Evolutionary conservation across 139 green algal species (phyloP).

Genomic region (Chlorokybus atmophyticus): DNA sequence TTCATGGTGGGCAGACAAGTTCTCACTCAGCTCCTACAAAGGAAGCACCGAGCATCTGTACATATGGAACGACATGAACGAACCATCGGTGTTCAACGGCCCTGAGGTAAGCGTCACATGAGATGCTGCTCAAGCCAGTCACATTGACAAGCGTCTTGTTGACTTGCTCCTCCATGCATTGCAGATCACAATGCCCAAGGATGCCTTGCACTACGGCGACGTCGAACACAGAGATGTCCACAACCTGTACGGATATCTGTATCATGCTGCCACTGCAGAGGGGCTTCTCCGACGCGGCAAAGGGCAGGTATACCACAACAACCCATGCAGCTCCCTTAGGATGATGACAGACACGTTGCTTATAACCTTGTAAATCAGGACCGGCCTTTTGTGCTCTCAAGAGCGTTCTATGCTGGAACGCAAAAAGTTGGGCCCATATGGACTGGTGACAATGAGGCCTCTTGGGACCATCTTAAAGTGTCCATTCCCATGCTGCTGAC

Average conservation of each 20-base stretch:
- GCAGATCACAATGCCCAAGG: conserved; percentile 82
- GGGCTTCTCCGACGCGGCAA: conserved; percentile 38
- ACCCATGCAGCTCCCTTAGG: too few relatives aligned
- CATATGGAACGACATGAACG: conserved; percentile 99
- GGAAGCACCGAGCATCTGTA: conserved; percentile 77
- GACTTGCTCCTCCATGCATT: conserved; percentile 3
- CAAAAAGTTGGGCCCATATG: conserved; percentile 85
- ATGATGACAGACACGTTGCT: too few relatives aligned
- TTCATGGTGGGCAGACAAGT: conserved; percentile 82
- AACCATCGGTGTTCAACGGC: conserved; percentile 96
- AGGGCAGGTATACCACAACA: too few relatives aligned
- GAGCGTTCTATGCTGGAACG: conserved; percentile 82
- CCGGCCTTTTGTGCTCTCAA: conserved; percentile 89
- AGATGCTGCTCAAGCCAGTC: neutral
- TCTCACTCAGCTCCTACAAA: conserved; percentile 63
- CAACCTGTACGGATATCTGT: conserved; percentile 64
- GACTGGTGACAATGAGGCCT: conserved; percentile 94
- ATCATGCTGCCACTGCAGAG: conserved; percentile 67
- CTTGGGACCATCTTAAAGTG: conserved; percentile 65
- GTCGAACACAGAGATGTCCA: conserved; percentile 92
- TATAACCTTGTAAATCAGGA: too few relatives aligned
- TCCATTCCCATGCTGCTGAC: conserved; percentile 89
- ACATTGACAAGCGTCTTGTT: neutral
- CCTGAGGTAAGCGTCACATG: conserved; percentile 64
- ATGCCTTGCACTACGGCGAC: conserved; percentile 62